Conservation (phyloP, 495 filamentous ascomycete genomes). For the Trichoderma asperelloides region DNA sequence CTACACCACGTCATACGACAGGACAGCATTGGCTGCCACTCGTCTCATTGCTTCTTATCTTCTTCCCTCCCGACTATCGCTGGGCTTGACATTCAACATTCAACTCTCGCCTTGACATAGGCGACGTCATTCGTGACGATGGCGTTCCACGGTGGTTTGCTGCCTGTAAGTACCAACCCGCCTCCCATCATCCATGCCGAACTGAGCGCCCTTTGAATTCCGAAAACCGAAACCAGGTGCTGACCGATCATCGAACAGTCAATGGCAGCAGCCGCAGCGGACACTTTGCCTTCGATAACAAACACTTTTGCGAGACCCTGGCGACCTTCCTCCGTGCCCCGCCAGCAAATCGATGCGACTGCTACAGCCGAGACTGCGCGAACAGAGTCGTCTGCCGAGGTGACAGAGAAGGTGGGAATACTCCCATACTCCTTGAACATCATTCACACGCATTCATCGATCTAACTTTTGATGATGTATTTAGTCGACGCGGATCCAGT, state of each 20-base stretch:
- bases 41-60: background rate
- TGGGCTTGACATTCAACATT: background rate
- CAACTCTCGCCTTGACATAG: background rate
- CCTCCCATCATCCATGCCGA: background rate
- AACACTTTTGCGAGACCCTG: constrained; percentile 25
- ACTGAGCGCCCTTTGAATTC: background rate
- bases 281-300: constrained; percentile 48
- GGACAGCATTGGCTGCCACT: background rate
- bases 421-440: background rate
- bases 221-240: background rate
- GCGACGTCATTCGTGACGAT: constrained; percentile 16
- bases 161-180: constrained; percentile 27
- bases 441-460: background rate
- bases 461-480: background rate
- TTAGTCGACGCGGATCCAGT: constrained; percentile 16
- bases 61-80: background rate
- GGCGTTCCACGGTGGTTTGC: constrained; percentile 34
- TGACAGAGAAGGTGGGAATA: background rate
- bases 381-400: background rate
- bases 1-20: constrained; percentile 3
- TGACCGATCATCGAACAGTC: constrained; percentile 23
- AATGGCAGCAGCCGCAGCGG: constrained; percentile 41
- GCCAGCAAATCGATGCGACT: background rate
- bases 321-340: constrained; percentile 11
- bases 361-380: constrained; percentile 11